Evolutionary conservation across 2,329 filamentous ascomycete species (phyloP).

Genomic region (Ophiostoma quercus): DNA sequence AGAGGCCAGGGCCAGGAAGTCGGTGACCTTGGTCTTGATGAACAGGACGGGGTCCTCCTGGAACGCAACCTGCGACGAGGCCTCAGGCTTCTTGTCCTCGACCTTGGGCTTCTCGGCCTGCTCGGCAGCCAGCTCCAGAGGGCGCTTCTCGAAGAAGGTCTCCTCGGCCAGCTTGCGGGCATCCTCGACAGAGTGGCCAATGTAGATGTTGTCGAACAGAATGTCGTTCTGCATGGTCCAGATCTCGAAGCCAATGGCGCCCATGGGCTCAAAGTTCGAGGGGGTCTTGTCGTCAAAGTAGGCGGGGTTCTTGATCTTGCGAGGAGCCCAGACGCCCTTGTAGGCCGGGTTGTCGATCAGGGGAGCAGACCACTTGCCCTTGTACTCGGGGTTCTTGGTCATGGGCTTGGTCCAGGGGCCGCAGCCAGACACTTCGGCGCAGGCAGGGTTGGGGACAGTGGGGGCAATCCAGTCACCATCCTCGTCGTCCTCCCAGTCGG

Average conservation of each 20-base stretch:
- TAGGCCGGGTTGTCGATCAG: conserved; percentile 96
- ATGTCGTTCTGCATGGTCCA: conserved; percentile 99
- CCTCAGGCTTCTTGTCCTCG: conserved; percentile 57
- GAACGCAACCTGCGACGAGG: conserved; percentile 77
- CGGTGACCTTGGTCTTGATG: conserved; percentile 85
- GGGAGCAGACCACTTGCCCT: conserved; percentile 96
- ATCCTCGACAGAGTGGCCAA: conserved; percentile 92
- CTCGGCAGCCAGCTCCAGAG: conserved; percentile 74
- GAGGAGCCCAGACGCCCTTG: conserved; percentile 91
- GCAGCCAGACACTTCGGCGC: conserved; percentile 85
- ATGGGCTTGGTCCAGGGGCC: conserved; percentile 86
- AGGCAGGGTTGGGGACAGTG: conserved; percentile 92
- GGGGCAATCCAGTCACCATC: conserved; percentile 96
- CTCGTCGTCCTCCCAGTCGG: conserved; percentile 99
- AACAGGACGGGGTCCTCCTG: conserved; percentile 82
- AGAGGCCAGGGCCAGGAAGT: conserved; percentile 80
- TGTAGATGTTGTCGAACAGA: conserved; percentile 99
- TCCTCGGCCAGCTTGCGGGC: conserved; percentile 83
- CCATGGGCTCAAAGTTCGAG: conserved; percentile 95
- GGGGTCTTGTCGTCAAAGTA: conserved; percentile 97
- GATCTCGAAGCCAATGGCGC: conserved; percentile 97
- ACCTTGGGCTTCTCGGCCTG: conserved; percentile 74
- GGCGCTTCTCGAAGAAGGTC: conserved; percentile 84
- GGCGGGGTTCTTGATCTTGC: conserved; percentile 94
- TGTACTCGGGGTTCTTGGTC: conserved; percentile 94